Conservation (phyloP, 139 green algal genomes). For the Zygnema circumcarinatum region DNA sequence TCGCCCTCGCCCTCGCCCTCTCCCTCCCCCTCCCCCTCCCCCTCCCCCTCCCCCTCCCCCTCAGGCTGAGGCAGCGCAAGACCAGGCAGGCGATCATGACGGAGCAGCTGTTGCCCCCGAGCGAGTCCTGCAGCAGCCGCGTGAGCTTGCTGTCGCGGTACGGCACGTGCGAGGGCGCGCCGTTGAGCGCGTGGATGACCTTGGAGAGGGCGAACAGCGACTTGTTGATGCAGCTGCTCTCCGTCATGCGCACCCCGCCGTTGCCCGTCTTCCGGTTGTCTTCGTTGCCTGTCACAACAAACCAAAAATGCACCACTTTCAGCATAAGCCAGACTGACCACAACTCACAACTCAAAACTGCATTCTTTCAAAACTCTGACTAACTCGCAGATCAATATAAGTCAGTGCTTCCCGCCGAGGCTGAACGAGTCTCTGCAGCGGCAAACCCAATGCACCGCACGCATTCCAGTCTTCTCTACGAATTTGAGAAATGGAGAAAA, state of each 20-base stretch:
- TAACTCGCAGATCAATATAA: too few relatives aligned
- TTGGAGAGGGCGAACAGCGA: conserved; percentile 81
- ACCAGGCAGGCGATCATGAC: conserved; percentile 76
- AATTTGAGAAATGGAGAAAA: too few relatives aligned
- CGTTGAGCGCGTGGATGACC: conserved; percentile 77
- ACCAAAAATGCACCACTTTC: background rate
- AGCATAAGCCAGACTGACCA: background rate
- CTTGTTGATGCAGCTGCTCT: conserved; percentile 84
- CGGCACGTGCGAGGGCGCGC: conserved; percentile 65
- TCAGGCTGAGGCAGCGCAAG: background rate
- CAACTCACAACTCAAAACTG: too few relatives aligned
- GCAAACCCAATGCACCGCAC: too few relatives aligned
- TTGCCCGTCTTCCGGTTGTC: conserved; percentile 45
- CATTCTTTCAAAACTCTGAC: too few relatives aligned
- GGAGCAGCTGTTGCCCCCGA: conserved; percentile 86
- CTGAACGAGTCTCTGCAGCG: too few relatives aligned
- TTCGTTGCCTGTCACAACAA: conserved; percentile 43
- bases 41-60: too few relatives aligned
- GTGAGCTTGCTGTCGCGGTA: conserved; percentile 77
- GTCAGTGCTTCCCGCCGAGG: too few relatives aligned
- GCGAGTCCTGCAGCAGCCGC: conserved; percentile 87
- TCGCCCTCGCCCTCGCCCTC: too few relatives aligned
- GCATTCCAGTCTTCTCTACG: too few relatives aligned
- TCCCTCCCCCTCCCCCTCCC: too few relatives aligned
- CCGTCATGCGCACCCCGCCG: conserved; percentile 51